Base-by-base conservation (phyloP, 2,329 filamentous ascomycete species). In the Orbilia blumenaviensis region DNA sequence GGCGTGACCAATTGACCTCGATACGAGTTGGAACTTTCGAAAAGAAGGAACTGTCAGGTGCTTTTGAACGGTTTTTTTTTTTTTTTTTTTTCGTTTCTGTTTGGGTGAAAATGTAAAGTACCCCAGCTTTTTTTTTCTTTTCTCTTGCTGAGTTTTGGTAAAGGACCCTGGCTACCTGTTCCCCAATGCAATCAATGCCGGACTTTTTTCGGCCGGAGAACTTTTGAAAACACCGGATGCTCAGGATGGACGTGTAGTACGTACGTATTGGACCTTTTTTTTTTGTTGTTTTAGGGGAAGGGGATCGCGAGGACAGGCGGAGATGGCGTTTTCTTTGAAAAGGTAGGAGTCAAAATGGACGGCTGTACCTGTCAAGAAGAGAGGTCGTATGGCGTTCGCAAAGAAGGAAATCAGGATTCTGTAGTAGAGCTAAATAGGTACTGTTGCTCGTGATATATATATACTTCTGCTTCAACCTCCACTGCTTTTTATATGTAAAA, bases 91-190 rank as follows among this genome's bases (percentile, higher is more conserved):
- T 52, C 14, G 27, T 44, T 27, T 23, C 27, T 56, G 41, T n/a
- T n/a, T n/a, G n/a, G n/a, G n/a, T n/a, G n/a, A n/a, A n/a, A n/a
- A n/a, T n/a, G n/a, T n/a, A n/a, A n/a, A n/a, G n/a, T 48, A 68
- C 50, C 64, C 64, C 64, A 46, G 50, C 34, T 48, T 68, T 68
- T 66, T 64, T 34, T 34, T 34, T 34, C 29, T 34, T 46, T 46
- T n/a, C 21, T n/a, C 29, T 25, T 41, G 14, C 16, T 21, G 14
- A n/a, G 14, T 25, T 41, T 23, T 23, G 32, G n/a, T 56, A 38
- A 7, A 16, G 16, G n/a, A 42, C 16, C 16, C 38, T 1, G 6
- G 25, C 32, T n/a, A n/a, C 54, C 36, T 27, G 54, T 14, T 34
- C 8, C 14, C 3, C 3, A 38, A 58, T 38, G n/a, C n/a, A n/a